Percentiles rank a stretch among this genome's conserved stretches.
phyloP scores from a whole-genome alignment of 164 flowering plant genomes.

The Tetrastigma voinierianum region DNA sequence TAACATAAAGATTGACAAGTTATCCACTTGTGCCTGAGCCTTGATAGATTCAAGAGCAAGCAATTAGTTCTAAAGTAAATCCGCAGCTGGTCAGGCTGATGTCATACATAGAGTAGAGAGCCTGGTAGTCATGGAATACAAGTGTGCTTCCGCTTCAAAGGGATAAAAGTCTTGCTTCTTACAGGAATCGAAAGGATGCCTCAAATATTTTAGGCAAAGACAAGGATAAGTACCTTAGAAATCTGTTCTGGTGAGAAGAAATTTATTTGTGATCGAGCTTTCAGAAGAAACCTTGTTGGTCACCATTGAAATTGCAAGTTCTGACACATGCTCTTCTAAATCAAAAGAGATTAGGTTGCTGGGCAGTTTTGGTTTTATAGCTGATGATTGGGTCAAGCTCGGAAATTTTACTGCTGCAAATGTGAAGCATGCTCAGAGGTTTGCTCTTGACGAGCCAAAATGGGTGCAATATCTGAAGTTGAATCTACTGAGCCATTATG shows the following conservation, averaged over 20 bases:
- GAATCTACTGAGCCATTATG: slow-evolving; percentile 5
- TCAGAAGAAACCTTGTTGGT: slow-evolving; percentile 5
- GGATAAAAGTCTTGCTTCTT: neutral
- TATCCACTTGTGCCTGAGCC: too few species aligned
- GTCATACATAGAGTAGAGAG: slow-evolving; percentile 5
- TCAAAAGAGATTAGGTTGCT: neutral
- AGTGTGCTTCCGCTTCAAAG: slow-evolving; percentile 10
- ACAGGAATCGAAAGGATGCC: slow-evolving; percentile 6
- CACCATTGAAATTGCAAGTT: slow-evolving; percentile 3
- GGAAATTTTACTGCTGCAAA: too few species aligned
- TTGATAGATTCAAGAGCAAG: too few species aligned
- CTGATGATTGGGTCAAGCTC: too few species aligned
- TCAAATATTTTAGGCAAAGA: too few species aligned
- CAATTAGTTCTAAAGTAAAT: neutral
- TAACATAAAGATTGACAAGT: too few species aligned
- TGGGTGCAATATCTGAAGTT: slow-evolving; percentile 11
- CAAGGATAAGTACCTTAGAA: too few species aligned
- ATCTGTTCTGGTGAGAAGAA: slow-evolving; percentile 4
- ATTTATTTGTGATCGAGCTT: slow-evolving; percentile 5
- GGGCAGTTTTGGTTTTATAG: slow-evolving; percentile 3
- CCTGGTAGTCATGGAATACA: neutral
- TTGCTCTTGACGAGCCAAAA: neutral
- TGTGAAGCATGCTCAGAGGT: slow-evolving; percentile 9
- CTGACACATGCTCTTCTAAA: slow-evolving; percentile 4
- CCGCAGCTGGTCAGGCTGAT: neutral